Percentiles rank a stretch among this genome's conserved stretches.
These are phyloP conservation scores for Xylariomycetidae sp. DNA, from an alignment of 2,329 filamentous ascomycete species.

Conservation along the genomic window DNA sequence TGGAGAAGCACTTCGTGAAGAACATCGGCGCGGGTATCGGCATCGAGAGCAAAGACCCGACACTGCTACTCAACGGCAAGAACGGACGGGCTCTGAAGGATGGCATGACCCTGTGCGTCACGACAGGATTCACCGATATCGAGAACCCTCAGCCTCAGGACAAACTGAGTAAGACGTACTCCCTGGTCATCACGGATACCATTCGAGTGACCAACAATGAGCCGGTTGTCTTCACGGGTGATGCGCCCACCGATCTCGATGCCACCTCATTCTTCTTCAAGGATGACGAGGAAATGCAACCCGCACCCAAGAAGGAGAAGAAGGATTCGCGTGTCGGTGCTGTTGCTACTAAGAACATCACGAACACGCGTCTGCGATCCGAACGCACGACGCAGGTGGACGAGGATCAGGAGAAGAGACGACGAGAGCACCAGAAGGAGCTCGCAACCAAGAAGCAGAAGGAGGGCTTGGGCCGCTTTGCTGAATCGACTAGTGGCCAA, in stretches of 20 bases:
- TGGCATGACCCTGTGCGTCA: constrained; percentile 92
- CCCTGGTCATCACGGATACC: constrained; percentile 86
- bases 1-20: constrained; percentile 92
- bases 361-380: constrained; percentile 83
- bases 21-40: constrained; percentile 89
- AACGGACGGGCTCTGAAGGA: constrained; percentile 79
- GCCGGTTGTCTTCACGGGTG: constrained; percentile 84
- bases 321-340: constrained; percentile 77
- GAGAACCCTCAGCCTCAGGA: constrained; percentile 83
- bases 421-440: constrained; percentile 89
- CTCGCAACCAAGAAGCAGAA: constrained; percentile 80
- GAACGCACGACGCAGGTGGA: constrained; percentile 84
- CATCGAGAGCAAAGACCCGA: constrained; percentile 81
- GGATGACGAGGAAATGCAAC: constrained; percentile 83
- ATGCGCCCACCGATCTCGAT: constrained; percentile 85
- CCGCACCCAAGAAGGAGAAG: constrained; percentile 85
- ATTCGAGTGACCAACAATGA: constrained; percentile 79
- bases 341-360: constrained; percentile 91
- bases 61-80: constrained; percentile 80
- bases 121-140: constrained; percentile 83
- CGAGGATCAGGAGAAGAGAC: constrained; percentile 80
- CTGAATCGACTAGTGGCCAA: constrained; percentile 74
- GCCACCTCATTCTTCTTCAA: constrained; percentile 98
- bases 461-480: constrained; percentile 78
- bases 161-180: constrained; percentile 84